A percentile compares a stretch with the other conserved stretches of the same genome.
These are phyloP conservation scores for Colletotrichum sp. DNA, from an alignment of 2,329 filamentous ascomycete genomes.

Conservation along the genomic window DNA sequence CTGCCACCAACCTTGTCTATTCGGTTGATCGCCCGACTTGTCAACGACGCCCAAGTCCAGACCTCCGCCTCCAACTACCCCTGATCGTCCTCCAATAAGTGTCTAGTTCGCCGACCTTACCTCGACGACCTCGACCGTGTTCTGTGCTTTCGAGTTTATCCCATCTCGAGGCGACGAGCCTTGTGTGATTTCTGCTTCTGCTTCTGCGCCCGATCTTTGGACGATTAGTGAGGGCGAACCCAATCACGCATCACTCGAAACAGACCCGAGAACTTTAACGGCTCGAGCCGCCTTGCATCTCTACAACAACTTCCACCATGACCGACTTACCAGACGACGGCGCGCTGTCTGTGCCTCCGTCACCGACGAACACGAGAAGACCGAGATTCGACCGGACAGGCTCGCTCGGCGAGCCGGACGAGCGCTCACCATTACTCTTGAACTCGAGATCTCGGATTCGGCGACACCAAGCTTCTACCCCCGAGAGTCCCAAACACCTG, in stretches of 20 bases:
- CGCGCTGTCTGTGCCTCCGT: constrained; percentile 15
- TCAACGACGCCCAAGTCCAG: not conserved
- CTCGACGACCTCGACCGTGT: not conserved
- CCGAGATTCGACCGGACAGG: constrained; percentile 17
- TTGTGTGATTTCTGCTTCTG: not conserved
- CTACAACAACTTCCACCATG: not conserved
- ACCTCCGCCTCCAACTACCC: not conserved
- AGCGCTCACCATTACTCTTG: constrained; percentile 48
- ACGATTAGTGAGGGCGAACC: not conserved
- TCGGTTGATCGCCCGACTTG: not conserved
- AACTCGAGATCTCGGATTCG: constrained; percentile 46
- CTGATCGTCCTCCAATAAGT: not conserved
- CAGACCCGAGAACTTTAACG: constrained; percentile 1
- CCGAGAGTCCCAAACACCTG: constrained; percentile 24
- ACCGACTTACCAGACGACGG: constrained; percentile 1
- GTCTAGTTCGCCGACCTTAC: not conserved
- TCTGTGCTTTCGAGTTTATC: not conserved
- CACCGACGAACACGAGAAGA: constrained; percentile 15
- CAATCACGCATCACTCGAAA: not conserved
- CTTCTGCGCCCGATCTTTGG: not conserved
- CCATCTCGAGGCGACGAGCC: not conserved
- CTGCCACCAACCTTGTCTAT: not conserved
- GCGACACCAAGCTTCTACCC: constrained; percentile 26
- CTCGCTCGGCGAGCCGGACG: constrained; percentile 34
- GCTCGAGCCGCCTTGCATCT: not conserved